Base-by-base conservation (phyloP, 306 rosid genomes). In the Acmispon strigosus region DNA sequence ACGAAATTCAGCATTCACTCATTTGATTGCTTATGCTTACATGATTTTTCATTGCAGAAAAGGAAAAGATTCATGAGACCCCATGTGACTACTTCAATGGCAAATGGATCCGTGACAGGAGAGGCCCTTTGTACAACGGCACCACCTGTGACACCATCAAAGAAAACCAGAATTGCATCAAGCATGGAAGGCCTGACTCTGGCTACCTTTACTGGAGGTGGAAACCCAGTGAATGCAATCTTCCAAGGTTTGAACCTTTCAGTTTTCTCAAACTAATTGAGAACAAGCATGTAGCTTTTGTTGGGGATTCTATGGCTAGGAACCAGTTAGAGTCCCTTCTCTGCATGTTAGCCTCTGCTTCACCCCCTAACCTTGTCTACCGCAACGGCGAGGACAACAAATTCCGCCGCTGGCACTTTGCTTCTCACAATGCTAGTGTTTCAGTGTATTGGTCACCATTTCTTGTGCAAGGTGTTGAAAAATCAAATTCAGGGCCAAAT, bases 281-380 rank as follows among this genome's bases (percentile, higher is more conserved):
- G 0, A 84, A 85, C 89, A 90, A 88, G 60, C 90, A 90, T 32
- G 5, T 93, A 63, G 96, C 96, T 22, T 88, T 93, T 84, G 88
- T 93, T 1, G 98, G 98, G 2, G 98, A 93, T 43, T 93, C 98
- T 69, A 81, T 93, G 91, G 98, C 98, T 11, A 93, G 98, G 78
- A 93, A 93, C 85, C 98, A 93, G 65, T 61, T 90, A 56, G 98
- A 93, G 74, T 93, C 98, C 1, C 96, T 93, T 56, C 93, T 93
- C n/a, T 93, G 98, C 73, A 66, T 90, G 89, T 12, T 93, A 11
- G 52, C 96, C 72, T 75, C 92, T 24, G 78, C 56, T 16, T 86
- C 92, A 7, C 45, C 59, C 13, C 97, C 96, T 6, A 49, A 81
- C 15, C 96, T 90, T 58, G 81, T 87, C 15, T 87, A 85, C 65